Percentiles rank a stretch among this genome's conserved stretches.
Evolutionary conservation across 2,329 filamentous ascomycete species (phyloP).

Genomic region (Cercospora sp.): DNA sequence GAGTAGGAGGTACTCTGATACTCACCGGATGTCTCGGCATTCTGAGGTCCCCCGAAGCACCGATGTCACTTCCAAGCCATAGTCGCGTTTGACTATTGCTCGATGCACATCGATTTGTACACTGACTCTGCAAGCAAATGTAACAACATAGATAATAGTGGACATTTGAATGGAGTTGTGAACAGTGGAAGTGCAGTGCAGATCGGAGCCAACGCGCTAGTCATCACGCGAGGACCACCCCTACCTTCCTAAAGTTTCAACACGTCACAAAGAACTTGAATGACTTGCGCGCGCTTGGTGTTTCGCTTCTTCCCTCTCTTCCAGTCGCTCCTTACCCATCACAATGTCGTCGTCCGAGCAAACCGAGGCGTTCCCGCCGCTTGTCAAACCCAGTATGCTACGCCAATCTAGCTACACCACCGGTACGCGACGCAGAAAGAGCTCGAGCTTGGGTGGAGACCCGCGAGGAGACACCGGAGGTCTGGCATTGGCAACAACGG

Average conservation of each 20-base stretch:
- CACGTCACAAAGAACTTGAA: conserved; percentile 4
- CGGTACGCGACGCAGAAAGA: conserved; percentile 30
- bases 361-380: conserved; percentile 22
- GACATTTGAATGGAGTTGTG: not conserved
- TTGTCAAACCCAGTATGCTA: conserved; percentile 15
- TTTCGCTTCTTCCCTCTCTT: conserved; percentile 3
- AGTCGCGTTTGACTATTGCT: not conserved
- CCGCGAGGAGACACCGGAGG: conserved; percentile 55
- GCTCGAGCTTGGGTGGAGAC: conserved; percentile 51
- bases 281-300: not conserved
- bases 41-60: not conserved
- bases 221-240: conserved; percentile 1
- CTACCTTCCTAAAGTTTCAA: not conserved
- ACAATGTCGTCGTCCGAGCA: conserved; percentile 17
- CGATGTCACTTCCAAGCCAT: not conserved
- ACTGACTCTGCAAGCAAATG: not conserved
- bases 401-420: conserved; percentile 22
- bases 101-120: not conserved
- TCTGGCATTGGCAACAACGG: conserved; percentile 50
- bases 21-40: not conserved
- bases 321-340: conserved; percentile 24
- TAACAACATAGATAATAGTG: not conserved
- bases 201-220: not conserved
- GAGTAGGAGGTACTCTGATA: not conserved
- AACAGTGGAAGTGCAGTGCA: not conserved